phyloP scores from a whole-genome alignment of 2,329 filamentous ascomycete genomes.

The Pyricularia pennisetigena region DNA sequence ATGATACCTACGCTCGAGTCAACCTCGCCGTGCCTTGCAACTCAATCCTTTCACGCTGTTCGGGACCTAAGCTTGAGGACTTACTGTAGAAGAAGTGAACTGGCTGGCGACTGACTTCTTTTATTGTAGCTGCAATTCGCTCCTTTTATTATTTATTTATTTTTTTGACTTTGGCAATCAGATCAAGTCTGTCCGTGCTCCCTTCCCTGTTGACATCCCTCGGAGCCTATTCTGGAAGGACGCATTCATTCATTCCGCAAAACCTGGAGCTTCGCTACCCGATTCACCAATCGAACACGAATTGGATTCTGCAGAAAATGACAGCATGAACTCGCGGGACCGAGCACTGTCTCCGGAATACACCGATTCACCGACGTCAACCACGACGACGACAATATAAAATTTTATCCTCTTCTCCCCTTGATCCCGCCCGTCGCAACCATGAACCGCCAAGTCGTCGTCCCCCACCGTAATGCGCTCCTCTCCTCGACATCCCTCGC shows the following conservation, averaged over 20 bases:
- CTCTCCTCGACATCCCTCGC: background rate
- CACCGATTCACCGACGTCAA: background rate
- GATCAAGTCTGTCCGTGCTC: background rate
- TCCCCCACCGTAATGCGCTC: background rate
- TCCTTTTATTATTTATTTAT: no score
- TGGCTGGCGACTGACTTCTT: background rate
- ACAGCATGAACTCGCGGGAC: constrained; percentile 5
- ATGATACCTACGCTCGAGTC: background rate
- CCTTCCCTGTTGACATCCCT: background rate
- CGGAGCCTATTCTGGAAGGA: background rate
- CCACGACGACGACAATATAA: background rate
- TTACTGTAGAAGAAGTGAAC: background rate
- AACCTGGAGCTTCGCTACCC: background rate
- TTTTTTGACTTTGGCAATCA: background rate
- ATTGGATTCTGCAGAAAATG: background rate
- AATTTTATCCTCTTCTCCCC: background rate
- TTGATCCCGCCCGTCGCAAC: background rate
- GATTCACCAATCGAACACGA: background rate
- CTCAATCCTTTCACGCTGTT: background rate
- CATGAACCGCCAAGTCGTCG: background rate
- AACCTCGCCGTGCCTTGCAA: background rate
- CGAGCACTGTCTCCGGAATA: constrained; percentile 1
- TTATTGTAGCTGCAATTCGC: background rate
- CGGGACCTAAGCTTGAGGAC: no score
- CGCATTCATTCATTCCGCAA: background rate